Evolutionary conservation across 23 red algal genomes (phyloP), one percentile per base, ranked within the genome.

Genomic region (Gracilaria domingensis): DNA sequence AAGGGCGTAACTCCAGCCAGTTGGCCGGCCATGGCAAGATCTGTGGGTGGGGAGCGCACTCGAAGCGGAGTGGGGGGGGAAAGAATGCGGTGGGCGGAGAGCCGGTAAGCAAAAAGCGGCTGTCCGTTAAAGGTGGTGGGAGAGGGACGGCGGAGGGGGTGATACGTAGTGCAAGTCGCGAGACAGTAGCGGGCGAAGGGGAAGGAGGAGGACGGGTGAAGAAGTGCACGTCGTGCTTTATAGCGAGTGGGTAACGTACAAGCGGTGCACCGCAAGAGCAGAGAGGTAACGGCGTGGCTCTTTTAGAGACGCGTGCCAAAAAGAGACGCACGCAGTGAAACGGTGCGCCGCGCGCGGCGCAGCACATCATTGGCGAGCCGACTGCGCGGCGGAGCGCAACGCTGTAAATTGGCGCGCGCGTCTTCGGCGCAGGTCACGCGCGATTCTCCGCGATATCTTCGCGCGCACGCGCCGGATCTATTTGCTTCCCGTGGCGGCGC

Each of bases 321-420:
- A 64, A 64, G 6, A 24, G 59, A n/a, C n/a, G n/a, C n/a, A n/a
- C n/a, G n/a, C n/a, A n/a, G n/a, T n/a, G n/a, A n/a, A n/a, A n/a
- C n/a, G n/a, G n/a, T 11, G 0, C 59, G 24, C 59, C 25, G 8
- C 28, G n/a, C 25, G n/a, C 3, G 59, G 25, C 5, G 21, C 24
- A 32, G 12, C 59, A 32, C 59, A 37, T 37, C 64, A 69, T 69
- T 69, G 64, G 64, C 33, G 64, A 69, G 30, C 1, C 64, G 64
- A 17, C 16, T 45, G 4, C 42, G 42, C 11, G 42, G 5, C 42
- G 42, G 5, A 7, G 17, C 51, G 1, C 14, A 7, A 14, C 51
- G 28, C 59, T 64, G 59, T 64, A 64, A 64, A 64, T 64, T 30
- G 25, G 59, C 59, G 6, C 59, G 21, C 24, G 59, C 59, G 59